Evolutionary conservation across 441 rosid species (phyloP).

Genomic region (Populus hybrid): DNA sequence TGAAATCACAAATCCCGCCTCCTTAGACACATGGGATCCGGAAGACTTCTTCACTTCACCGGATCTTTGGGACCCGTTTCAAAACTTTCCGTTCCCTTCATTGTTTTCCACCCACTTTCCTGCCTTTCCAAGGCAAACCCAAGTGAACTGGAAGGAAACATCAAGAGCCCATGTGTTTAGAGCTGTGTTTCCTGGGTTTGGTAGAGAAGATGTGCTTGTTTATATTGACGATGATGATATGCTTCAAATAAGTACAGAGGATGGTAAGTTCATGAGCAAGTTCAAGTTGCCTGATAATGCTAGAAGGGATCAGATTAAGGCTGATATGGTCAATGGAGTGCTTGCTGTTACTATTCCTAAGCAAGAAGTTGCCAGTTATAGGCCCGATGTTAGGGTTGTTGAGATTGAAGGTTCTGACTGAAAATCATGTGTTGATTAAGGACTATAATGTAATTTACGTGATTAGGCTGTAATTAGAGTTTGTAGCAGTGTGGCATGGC

Average conservation of each 20-base stretch:
- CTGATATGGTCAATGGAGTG: conserved; percentile 21
- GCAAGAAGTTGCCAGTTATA: neutral
- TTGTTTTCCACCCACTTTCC: conserved; percentile 21
- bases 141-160: conserved; percentile 11
- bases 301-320: conserved; percentile 13
- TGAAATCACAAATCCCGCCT: neutral
- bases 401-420: conserved; percentile 13
- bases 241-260: conserved; percentile 48
- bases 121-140: neutral
- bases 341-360: conserved; percentile 20
- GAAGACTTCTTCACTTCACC: conserved; percentile 1
- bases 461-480: neutral
- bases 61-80: conserved; percentile 39
- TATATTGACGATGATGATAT: conserved; percentile 44
- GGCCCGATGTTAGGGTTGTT: conserved; percentile 11
- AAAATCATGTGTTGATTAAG: neutral
- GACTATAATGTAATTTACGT: neutral
- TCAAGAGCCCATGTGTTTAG: conserved; percentile 44
- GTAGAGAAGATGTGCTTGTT: conserved; percentile 41
- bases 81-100: conserved; percentile 25
- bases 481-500: no score
- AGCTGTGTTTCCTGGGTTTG: conserved; percentile 40
- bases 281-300: conserved; percentile 27
- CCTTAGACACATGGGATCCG: conserved; percentile 26
- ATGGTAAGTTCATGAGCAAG: conserved; percentile 24